A percentile compares a stretch with the other conserved stretches of the same genome.
Conservation (phyloP, 768 basidiomycete species). For the Macrolepiota dolichaula region DNA sequence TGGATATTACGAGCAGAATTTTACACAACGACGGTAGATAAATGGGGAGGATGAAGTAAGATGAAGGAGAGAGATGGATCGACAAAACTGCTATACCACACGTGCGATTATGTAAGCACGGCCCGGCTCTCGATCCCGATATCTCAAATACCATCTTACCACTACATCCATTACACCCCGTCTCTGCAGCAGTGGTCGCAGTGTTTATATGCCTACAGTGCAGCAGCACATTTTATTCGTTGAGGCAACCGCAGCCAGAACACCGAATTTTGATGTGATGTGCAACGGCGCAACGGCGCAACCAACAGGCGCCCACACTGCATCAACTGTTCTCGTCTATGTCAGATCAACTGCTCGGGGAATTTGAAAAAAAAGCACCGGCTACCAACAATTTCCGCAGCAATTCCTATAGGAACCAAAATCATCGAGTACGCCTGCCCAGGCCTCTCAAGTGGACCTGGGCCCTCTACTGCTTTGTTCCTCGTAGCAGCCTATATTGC, state of each 20-base stretch:
- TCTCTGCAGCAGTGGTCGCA: background rate
- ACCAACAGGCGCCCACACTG: background rate
- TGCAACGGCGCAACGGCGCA: background rate
- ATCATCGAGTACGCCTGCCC: background rate
- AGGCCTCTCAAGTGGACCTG: background rate
- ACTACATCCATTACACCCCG: background rate
- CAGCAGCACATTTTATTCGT: background rate
- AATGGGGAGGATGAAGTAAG: conserved; percentile 1
- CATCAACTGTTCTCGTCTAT: background rate
- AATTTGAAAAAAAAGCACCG: background rate
- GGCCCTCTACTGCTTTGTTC: background rate
- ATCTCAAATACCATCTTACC: background rate
- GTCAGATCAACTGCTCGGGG: background rate
- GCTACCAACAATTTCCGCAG: background rate
- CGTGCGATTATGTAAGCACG: conserved; percentile 33
- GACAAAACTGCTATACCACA: conserved; percentile 33
- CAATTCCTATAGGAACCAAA: background rate
- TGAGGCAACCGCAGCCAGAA: background rate
- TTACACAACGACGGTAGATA: conserved; percentile 1
- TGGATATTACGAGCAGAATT: background rate
- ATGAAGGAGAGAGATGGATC: conserved; percentile 22
- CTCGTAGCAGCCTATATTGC: background rate
- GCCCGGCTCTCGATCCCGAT: background rate
- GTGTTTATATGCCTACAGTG: background rate
- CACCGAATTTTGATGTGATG: background rate